Base-by-base conservation (phyloP, 2,329 filamentous ascomycete species). In the Aspergillus sp. region DNA sequence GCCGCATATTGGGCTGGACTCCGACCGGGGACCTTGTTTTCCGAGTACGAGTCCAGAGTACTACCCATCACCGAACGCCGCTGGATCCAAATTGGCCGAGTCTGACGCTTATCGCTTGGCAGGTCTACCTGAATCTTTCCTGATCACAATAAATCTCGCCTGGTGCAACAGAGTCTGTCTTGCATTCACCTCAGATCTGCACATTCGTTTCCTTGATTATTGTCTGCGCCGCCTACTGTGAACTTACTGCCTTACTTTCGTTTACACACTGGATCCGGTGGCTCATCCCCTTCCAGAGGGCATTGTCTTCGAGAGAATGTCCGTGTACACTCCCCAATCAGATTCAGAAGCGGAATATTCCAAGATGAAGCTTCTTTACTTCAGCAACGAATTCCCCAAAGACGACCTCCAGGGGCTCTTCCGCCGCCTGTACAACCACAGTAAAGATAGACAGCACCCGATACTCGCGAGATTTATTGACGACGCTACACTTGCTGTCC, bases 341-440 rank as follows among this genome's bases (percentile, higher is more conserved):
- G 45, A 47, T 8, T 40, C 58, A 43, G 23, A 40, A 17, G 39
- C 39, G n/a, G 50, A 51, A 21, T 31, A 49, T 19, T 37, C 47
- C 21, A 60, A 58, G 24, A 57, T 63, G 55, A 64, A 62, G 57
- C 47, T 80, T 37, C 51, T 72, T n/a, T 80, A 77, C 64, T 82
- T 82, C 66, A 72, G 75, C 64, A 81, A 82, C 55, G 78, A 82
- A 59, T 79, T 82, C 51, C 79, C 80, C 0, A 66, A 68, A 6
- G 79, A 81, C 46, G 75, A 81, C 56, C 64, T 81, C 7, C 57
- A 69, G 21, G 63, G 69, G 15, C 60, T 82, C 1, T 68, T 77
- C 44, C 78, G 79, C 6, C 64, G 68, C 3, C 64, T 82, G 5
- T 70, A 74, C 35, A 57, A 56, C 14, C 73, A 75, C 51, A 78